Conservation (phyloP, 306 rosid species). For the Trichosanthes truncata region DNA sequence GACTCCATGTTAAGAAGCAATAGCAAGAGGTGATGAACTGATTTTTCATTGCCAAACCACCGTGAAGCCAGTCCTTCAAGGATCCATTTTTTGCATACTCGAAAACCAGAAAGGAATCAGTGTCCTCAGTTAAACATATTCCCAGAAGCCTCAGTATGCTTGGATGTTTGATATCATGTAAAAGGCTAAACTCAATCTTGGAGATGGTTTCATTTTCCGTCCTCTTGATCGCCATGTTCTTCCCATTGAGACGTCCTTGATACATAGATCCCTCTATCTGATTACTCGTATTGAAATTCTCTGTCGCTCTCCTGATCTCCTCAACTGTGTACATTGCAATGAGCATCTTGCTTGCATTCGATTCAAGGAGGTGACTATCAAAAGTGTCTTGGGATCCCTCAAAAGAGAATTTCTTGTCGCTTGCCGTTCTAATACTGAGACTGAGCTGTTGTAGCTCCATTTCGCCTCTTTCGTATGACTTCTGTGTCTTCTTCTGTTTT, state of each 20-base stretch:
- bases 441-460: constrained; percentile 76
- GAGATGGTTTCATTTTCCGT: constrained; percentile 25
- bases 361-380: constrained; percentile 27
- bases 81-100: constrained; percentile 85
- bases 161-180: constrained; percentile 53
- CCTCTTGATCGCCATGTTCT: constrained; percentile 60
- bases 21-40: constrained; percentile 88
- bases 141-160: constrained; percentile 66
- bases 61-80: constrained; percentile 87
- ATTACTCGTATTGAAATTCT: constrained; percentile 59
- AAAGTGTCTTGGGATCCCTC: constrained; percentile 45
- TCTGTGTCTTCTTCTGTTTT: constrained; percentile 28
- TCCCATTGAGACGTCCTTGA: constrained; percentile 72
- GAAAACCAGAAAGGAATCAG: constrained; percentile 51
- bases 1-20: constrained; percentile 86
- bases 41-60: constrained; percentile 84
- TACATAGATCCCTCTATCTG: constrained; percentile 75
- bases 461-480: constrained; percentile 35
- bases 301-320: constrained; percentile 66
- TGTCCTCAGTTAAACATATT: constrained; percentile 37
- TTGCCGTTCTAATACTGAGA: constrained; percentile 68
- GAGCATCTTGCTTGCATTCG: constrained; percentile 31
- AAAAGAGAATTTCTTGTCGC: constrained; percentile 76
- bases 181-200: constrained; percentile 43
- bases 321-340: constrained; percentile 45